Evolutionary conservation across 1,139 yeast genomes (phyloP).

Genomic region (Arxiozyma bovina): DNA sequence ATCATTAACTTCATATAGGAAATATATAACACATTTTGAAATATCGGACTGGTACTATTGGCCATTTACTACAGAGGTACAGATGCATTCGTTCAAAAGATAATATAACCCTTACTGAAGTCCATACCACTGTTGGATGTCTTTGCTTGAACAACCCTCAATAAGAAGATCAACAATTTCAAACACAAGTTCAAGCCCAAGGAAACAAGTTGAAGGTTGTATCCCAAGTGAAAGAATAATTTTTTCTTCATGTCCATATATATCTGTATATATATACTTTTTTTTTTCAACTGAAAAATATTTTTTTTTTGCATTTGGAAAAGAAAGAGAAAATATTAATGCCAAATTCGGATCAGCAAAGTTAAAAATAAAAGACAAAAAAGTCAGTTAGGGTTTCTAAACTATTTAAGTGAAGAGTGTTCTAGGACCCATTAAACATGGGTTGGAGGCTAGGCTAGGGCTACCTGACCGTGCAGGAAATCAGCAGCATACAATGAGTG

Average conservation of each 20-base stretch:
- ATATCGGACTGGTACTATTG: neutral
- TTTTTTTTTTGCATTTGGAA: neutral
- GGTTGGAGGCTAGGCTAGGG: neutral
- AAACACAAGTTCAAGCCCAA: too few species aligned
- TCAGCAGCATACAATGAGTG: conserved; percentile 13
- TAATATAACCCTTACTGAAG: too few species aligned
- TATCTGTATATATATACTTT: neutral
- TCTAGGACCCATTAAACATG: neutral
- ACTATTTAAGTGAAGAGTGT: neutral
- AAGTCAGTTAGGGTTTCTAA: conserved; percentile 2
- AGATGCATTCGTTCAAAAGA: neutral
- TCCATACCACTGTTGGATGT: neutral
- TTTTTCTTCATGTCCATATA: neutral
- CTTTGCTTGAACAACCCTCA: too few species aligned
- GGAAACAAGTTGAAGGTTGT: neutral
- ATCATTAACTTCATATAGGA: conserved; percentile 9
- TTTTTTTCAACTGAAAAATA: neutral
- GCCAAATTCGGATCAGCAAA: neutral
- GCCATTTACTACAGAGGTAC: neutral
- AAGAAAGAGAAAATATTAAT: neutral
- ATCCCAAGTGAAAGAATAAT: too few species aligned
- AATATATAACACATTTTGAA: neutral
- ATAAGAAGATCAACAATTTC: too few species aligned
- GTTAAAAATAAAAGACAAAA: neutral
- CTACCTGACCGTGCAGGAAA: neutral